Evolutionary conservation across 192 early-diverging fungal genomes (phyloP).

Genomic region (Glomus cerebriforme): DNA sequence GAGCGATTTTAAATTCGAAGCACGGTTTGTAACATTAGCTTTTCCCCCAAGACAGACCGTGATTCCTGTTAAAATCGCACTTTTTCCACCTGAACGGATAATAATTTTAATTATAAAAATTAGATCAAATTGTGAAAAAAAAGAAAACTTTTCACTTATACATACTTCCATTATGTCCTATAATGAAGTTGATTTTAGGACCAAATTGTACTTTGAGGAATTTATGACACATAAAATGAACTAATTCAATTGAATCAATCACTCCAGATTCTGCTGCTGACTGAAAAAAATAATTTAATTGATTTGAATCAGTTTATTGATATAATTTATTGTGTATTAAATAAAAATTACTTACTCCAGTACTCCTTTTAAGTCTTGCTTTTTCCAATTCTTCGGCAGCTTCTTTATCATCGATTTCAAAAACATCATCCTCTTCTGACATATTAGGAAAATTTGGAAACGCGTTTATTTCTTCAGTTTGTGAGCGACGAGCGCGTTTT

Average conservation of each 20-base stretch:
- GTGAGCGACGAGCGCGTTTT: slow-evolving; percentile 7
- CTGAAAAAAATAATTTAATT: slow-evolving; percentile 32
- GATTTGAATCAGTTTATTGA: background rate
- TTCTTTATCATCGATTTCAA: background rate
- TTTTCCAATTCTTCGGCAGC: background rate
- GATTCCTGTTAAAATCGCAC: slow-evolving; percentile 90
- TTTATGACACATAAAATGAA: slow-evolving; percentile 97
- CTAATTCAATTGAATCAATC: slow-evolving; percentile 80
- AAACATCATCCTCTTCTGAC: background rate
- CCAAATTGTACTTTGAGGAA: slow-evolving; percentile 75
- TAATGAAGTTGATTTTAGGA: slow-evolving; percentile 93
- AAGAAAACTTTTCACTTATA: background rate
- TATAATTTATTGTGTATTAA: background rate
- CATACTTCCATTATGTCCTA: slow-evolving; percentile 93
- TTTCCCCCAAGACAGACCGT: slow-evolving; percentile 92
- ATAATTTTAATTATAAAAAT: background rate
- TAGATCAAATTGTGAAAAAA: background rate
- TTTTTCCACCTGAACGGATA: slow-evolving; percentile 76
- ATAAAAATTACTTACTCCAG: background rate
- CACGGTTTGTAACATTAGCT: slow-evolving; percentile 86
- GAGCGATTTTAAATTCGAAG: slow-evolving; percentile 69
- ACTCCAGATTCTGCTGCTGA: slow-evolving; percentile 63
- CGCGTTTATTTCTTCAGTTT: slow-evolving; percentile 8
- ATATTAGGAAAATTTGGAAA: slow-evolving; percentile 9
- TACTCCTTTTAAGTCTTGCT: background rate